phyloP scores from a whole-genome alignment of 768 basidiomycete genomes.

The Mycena metata region DNA sequence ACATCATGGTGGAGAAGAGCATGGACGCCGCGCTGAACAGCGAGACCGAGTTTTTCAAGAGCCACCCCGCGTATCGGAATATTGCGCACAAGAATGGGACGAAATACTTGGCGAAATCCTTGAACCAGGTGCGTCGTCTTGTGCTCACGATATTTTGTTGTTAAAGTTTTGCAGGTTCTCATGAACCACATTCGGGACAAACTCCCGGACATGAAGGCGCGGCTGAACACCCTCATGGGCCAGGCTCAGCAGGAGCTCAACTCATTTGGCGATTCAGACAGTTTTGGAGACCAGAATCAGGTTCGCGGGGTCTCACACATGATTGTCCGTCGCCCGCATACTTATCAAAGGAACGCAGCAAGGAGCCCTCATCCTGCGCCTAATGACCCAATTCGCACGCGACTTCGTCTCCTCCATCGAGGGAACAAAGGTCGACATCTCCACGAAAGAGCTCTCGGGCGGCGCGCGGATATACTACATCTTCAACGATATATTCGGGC shows the following conservation, averaged over 20 bases:
- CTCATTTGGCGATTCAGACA: conserved; percentile 93
- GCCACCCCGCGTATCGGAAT: conserved; percentile 92
- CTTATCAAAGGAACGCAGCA: conserved; percentile 59
- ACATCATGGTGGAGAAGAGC: conserved; percentile 90
- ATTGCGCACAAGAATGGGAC: conserved; percentile 99
- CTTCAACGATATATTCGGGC: conserved; percentile 98
- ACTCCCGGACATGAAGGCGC: conserved; percentile 99
- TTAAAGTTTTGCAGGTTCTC: conserved; percentile 69
- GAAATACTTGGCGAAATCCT: conserved; percentile 89
- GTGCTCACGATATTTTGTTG: neutral
- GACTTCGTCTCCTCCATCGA: conserved; percentile 98
- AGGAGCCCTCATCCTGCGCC: conserved; percentile 90
- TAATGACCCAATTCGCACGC: conserved; percentile 98
- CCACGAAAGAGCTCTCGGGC: conserved; percentile 97
- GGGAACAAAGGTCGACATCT: conserved; percentile 95
- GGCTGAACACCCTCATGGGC: conserved; percentile 97
- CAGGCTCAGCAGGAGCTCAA: conserved; percentile 99
- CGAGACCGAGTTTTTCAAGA: conserved; percentile 92
- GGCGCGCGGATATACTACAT: conserved; percentile 99
- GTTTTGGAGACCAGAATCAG: conserved; percentile 93
- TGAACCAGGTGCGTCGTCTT: conserved; percentile 80
- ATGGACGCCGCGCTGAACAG: conserved; percentile 87
- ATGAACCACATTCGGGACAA: conserved; percentile 99
- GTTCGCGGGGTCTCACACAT: conserved; percentile 49
- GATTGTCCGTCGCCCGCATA: neutral